Conservation (phyloP, 108 stramenopile species). For the Cylindrotheca fusiformis region DNA sequence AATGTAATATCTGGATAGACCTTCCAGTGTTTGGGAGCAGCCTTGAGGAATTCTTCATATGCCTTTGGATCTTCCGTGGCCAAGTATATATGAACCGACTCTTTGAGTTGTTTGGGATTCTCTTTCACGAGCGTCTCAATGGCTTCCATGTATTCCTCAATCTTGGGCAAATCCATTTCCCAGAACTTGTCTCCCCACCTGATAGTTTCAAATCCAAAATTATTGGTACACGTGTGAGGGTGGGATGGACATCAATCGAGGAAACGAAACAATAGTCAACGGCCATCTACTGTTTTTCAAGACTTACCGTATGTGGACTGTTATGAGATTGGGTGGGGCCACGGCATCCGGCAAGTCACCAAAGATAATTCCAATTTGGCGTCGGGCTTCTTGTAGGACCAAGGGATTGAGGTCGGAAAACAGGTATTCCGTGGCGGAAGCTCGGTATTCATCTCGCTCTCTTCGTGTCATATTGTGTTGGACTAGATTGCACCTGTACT, state of each 20-base stretch:
- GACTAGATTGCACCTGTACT: not conserved
- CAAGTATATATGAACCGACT: conserved; percentile 57
- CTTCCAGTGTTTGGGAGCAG: conserved; percentile 31
- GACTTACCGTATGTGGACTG: conserved; percentile 49
- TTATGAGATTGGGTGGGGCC: conserved; percentile 40
- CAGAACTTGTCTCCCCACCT: conserved; percentile 62
- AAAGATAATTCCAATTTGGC: conserved; percentile 45
- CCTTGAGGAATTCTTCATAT: conserved; percentile 32
- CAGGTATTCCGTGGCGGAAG: conserved; percentile 46
- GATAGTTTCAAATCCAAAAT: too few relatives aligned
- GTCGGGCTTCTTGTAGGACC: conserved; percentile 58
- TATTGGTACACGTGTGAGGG: too few relatives aligned
- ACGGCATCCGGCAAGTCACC: conserved; percentile 10
- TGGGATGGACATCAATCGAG: too few relatives aligned
- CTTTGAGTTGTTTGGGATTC: not conserved
- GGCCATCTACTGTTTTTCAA: not conserved
- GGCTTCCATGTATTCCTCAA: conserved; percentile 54
- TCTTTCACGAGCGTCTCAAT: conserved; percentile 14
- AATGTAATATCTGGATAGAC: conserved; percentile 45
- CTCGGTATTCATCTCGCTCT: conserved; percentile 13
- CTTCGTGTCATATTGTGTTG: not conserved
- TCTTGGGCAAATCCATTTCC: conserved; percentile 53
- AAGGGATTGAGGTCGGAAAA: conserved; percentile 42
- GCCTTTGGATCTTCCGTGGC: conserved; percentile 61
- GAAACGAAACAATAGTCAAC: too few relatives aligned